These are phyloP conservation scores for Ganoderma resinaceum DNA, from an alignment of 1,284 basidiomycete genomes.

Conservation along the genomic window DNA sequence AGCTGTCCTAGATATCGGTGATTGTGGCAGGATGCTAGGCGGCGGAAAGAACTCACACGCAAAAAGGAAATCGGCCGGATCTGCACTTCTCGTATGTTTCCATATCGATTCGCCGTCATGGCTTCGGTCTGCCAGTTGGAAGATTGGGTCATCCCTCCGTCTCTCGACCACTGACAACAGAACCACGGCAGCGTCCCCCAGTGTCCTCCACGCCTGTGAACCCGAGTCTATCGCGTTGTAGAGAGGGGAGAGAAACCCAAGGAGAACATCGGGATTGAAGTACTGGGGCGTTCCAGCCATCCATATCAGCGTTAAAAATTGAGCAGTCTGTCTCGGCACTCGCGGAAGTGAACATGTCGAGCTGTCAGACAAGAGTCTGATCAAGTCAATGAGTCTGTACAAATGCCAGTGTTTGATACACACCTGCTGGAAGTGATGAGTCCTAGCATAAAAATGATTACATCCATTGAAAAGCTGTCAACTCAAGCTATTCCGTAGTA, in stretches of 20 bases:
- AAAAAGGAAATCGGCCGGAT: constrained; percentile 41
- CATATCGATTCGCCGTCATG: constrained; percentile 39
- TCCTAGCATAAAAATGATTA: not conserved
- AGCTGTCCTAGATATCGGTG: constrained; percentile 44
- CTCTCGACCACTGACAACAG: constrained; percentile 38
- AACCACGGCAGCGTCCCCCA: constrained; percentile 42
- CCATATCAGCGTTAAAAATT: constrained; percentile 46
- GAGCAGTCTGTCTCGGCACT: constrained; percentile 31
- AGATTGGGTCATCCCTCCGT: not conserved
- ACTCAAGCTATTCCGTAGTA: not conserved
- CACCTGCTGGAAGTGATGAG: not conserved
- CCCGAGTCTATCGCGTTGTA: not conserved
- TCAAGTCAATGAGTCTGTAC: not conserved
- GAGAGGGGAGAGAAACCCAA: constrained; percentile 37
- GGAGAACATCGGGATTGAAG: constrained; percentile 31
- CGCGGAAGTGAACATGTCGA: not conserved
- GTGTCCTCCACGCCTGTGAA: constrained; percentile 17
- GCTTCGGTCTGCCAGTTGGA: constrained; percentile 14
- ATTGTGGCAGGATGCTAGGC: not conserved
- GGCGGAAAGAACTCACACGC: constrained; percentile 40
- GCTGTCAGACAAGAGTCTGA: not conserved
- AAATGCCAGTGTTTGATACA: not conserved
- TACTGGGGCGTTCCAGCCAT: constrained; percentile 34
- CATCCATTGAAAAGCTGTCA: not conserved
- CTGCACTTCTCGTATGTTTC: constrained; percentile 37